These are phyloP conservation scores for Primulina tabacum DNA, from an alignment of 257 asterid genomes.

Conservation along the genomic window DNA sequence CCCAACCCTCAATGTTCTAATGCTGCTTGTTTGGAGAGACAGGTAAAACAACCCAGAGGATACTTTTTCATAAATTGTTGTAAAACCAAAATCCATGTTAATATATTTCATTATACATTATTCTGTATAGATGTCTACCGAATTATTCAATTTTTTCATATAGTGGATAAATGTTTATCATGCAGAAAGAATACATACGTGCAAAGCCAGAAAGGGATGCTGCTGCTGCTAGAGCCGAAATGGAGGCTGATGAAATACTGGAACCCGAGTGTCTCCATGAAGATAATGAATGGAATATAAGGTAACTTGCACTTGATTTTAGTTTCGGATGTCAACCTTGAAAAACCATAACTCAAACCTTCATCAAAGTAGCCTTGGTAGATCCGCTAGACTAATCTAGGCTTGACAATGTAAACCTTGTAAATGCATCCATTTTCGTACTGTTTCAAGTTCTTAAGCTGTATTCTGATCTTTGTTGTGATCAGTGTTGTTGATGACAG, in stretches of 20 bases:
- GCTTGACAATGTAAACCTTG: background rate
- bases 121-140: background rate
- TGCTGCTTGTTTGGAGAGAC: conserved; percentile 92
- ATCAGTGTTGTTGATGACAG: conserved; percentile 72
- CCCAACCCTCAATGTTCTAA: conserved; percentile 96
- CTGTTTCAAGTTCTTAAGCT: background rate
- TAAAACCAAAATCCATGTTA: background rate
- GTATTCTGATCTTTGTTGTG: conserved; percentile 31
- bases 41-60: conserved; percentile 43
- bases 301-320: conserved; percentile 35
- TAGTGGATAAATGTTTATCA: conserved; percentile 10
- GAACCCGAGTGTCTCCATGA: conserved; percentile 66
- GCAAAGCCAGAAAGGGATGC: conserved; percentile 90
- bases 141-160: background rate
- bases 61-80: conserved; percentile 4
- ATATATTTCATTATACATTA: background rate
- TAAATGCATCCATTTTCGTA: background rate
- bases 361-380: background rate
- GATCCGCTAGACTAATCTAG: background rate
- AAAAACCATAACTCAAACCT: background rate
- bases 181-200: conserved; percentile 74
- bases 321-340: background rate
- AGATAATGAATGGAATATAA: conserved; percentile 95
- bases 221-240: conserved; percentile 64
- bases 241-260: conserved; percentile 47